A percentile compares a stretch with the other conserved stretches of the same genome.
phyloP scores from a whole-genome alignment of 2,329 filamentous ascomycete species.

The Corynespora cassiicola region DNA sequence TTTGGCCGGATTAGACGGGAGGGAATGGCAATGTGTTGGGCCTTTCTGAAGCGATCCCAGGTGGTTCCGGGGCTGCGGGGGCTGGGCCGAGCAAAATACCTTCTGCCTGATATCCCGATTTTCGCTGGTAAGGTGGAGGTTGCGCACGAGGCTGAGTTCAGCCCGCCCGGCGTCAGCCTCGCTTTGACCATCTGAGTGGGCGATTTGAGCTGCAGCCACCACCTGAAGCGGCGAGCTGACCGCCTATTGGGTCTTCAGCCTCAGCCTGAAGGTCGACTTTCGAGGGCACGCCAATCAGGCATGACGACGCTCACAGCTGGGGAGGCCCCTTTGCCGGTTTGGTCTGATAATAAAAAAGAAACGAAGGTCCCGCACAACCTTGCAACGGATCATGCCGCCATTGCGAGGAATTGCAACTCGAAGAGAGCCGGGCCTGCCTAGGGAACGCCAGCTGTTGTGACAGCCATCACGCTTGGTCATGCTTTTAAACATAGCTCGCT shows the following conservation, averaged over 20 bases:
- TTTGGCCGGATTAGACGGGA: constrained; percentile 21
- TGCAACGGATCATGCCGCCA: constrained; percentile 39
- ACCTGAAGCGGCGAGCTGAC: constrained; percentile 42
- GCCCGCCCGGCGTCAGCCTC: constrained; percentile 47
- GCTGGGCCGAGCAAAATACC: constrained; percentile 37
- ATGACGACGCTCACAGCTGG: constrained; percentile 26
- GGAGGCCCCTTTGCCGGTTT: constrained; percentile 28
- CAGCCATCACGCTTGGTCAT: constrained; percentile 34
- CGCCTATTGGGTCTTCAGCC: constrained; percentile 40
- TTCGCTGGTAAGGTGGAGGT: constrained; percentile 34
- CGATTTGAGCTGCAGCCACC: constrained; percentile 42
- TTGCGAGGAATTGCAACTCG: constrained; percentile 23
- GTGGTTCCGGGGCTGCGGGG: constrained; percentile 36
- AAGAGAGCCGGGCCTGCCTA: constrained; percentile 27
- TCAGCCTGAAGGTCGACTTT: constrained; percentile 34
- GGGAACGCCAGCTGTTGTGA: constrained; percentile 24
- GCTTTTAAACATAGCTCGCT: constrained; percentile 15
- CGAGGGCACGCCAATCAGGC: constrained; percentile 35
- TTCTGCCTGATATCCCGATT: constrained; percentile 45
- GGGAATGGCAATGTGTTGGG: constrained; percentile 24
- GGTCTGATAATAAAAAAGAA: constrained; percentile 40
- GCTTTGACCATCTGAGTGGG: constrained; percentile 46
- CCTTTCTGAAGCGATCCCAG: constrained; percentile 27
- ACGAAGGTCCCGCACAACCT: constrained; percentile 35
- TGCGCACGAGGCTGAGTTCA: constrained; percentile 40